Conservation (phyloP, 2,329 filamentous ascomycete genomes). For the Colletotrichum falcatum region DNA sequence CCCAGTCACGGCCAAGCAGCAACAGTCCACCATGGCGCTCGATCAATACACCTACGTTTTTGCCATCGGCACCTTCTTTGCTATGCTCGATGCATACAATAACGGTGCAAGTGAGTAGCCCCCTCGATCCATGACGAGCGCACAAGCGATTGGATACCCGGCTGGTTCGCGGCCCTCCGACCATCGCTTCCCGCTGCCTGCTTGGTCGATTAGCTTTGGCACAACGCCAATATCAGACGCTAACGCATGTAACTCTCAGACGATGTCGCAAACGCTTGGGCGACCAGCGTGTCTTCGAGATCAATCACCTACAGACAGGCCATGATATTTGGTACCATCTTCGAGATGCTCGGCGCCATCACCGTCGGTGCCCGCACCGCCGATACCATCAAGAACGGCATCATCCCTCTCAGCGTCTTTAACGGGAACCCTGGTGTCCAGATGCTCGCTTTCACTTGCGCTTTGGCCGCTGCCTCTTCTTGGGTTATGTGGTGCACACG, state of each 20-base stretch:
- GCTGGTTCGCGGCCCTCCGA: background rate
- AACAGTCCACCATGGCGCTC: conserved; percentile 63
- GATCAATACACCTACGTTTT: conserved; percentile 78
- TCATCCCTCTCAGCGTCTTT: conserved; percentile 73
- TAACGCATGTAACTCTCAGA: conserved; percentile 57
- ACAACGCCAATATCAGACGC: conserved; percentile 11
- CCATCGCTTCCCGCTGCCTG: background rate
- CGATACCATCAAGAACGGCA: conserved; percentile 84
- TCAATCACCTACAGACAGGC: conserved; percentile 78
- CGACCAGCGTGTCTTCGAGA: conserved; percentile 83
- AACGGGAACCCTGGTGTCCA: conserved; percentile 72
- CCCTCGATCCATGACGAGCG: background rate
- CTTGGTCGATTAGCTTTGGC: background rate
- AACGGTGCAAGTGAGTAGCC: conserved; percentile 77
- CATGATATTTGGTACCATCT: conserved; percentile 74
- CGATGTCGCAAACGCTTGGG: conserved; percentile 88
- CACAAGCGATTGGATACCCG: background rate
- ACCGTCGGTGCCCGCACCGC: conserved; percentile 77
- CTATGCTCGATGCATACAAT: conserved; percentile 82
- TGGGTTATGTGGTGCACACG: conserved; percentile 87
- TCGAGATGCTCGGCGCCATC: conserved; percentile 76
- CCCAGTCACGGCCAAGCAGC: conserved; percentile 31
- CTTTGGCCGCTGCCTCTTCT: conserved; percentile 71
- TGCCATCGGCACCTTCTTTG: conserved; percentile 80
- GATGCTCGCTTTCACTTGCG: conserved; percentile 75